Conservation (phyloP, 345 rosid genomes). For the Eucalyptus shirleyi region DNA sequence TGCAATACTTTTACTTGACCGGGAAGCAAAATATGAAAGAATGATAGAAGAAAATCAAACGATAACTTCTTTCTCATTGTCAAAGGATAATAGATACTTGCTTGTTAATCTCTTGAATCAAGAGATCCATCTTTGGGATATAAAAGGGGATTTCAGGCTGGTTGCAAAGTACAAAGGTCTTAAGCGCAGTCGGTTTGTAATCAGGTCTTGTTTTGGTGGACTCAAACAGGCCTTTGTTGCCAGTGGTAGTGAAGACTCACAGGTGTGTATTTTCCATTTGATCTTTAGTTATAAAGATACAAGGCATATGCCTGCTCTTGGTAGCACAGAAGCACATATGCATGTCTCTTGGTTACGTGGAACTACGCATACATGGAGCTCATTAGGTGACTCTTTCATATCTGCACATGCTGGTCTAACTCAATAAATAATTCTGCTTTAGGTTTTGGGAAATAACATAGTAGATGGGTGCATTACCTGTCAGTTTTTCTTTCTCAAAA, state of each 20-base stretch:
- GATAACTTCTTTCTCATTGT: conserved; percentile 52
- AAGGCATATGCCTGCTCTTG: background rate
- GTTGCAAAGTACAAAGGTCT: conserved; percentile 49
- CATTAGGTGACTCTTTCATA: background rate
- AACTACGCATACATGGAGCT: background rate
- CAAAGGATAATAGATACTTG: conserved; percentile 37
- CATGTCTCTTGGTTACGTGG: background rate
- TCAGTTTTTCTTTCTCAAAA: background rate
- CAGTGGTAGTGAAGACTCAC: conserved; percentile 72
- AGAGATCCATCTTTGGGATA: conserved; percentile 59
- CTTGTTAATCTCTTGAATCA: conserved; percentile 51
- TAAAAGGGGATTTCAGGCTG: conserved; percentile 30
- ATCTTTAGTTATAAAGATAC: background rate
- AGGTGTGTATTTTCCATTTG: conserved; percentile 15
- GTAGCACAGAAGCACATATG: background rate
- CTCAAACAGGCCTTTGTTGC: conserved; percentile 53
- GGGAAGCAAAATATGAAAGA: conserved; percentile 32
- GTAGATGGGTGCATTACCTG: background rate
- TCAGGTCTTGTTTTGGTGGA: conserved; percentile 70
- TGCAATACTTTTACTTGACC: conserved; percentile 31
- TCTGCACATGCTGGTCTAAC: background rate
- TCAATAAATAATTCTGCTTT: background rate
- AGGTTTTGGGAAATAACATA: background rate
- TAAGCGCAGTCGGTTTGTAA: conserved; percentile 43
- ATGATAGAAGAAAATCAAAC: conserved; percentile 35